Evolutionary conservation across 148 eudicot species (phyloP), one percentile per base, ranked within the genome.

Genomic region (Spergularia bocconei): DNA sequence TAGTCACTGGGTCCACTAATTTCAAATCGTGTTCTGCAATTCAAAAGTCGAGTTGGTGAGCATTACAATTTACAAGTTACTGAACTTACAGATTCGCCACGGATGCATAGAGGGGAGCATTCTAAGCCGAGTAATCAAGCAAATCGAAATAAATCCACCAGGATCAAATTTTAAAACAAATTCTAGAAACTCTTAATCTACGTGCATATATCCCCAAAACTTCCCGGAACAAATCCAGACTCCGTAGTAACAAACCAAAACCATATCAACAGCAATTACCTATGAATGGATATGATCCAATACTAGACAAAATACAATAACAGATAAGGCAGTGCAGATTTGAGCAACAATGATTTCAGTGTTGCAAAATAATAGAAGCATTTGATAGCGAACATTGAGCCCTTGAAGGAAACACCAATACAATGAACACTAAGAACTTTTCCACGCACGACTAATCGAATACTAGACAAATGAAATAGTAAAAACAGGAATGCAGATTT

Each of bases 121-220:
- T 67, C 21, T 7, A 8, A 3, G 53, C 29, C n/a, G 47, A 68
- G 56, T 11, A 25, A 68, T 50, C n/a, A 2, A 48, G 56, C 39
- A 48, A 8, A 48, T 68, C 56, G 21, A 55, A 50, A 21, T 48
- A 68, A 20, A 67, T 21, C 56, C 13, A 20, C 4, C 6, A 29
- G 2, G 25, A 68, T 68, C 29, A 23, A 11, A n/a, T 68, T 13
- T 11, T 36, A 15, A 21, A 48, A 48, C 39, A 21, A 51, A 16
- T 50, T 68, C 71, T 11, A 48, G 55, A 56, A 48, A 56, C 54
- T 50, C 68, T 11, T 33, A n/a, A 41, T 65, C 53, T 17, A 65
- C 4, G 19, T 11, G 29, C 25, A n/a, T 65, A 8, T 41, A 65
- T 17, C 51, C 70, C 11, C 0, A 15, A 44, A 44, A 11, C 21